These are phyloP conservation scores for Linnemannia schmuckeri DNA, from an alignment of 192 early-diverging fungal species.

Conservation along the genomic window DNA sequence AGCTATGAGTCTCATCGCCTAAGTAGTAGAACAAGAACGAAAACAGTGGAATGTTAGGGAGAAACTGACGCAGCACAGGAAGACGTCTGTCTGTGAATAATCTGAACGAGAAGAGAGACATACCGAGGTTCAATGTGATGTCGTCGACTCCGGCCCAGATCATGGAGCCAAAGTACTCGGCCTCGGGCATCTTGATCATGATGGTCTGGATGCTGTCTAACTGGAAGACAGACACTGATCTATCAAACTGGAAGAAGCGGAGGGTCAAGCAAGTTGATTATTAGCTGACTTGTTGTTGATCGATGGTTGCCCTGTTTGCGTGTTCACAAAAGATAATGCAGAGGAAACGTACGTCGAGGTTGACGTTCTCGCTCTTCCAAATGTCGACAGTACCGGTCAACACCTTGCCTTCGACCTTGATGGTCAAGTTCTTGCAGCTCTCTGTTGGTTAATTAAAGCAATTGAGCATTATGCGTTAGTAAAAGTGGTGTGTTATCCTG, in stretches of 20 bases:
- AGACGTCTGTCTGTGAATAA: background rate
- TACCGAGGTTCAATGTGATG: constrained; percentile 40
- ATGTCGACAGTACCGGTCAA: constrained; percentile 46
- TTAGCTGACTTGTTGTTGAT: background rate
- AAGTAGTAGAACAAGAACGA: background rate
- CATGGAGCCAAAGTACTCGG: constrained; percentile 52
- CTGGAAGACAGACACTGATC: constrained; percentile 31
- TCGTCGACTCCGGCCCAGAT: constrained; percentile 46
- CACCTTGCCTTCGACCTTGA: constrained; percentile 50
- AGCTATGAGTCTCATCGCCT: constrained; percentile 24
- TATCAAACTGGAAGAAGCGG: background rate
- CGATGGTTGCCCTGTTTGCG: too few relatives aligned
- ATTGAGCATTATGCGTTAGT: background rate
- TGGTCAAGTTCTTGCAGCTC: constrained; percentile 44
- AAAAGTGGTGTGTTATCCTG: background rate
- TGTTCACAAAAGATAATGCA: background rate
- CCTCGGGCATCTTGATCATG: constrained; percentile 30
- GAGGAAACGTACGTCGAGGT: constrained; percentile 28
- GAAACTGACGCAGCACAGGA: background rate
- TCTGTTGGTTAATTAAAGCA: constrained; percentile 6
- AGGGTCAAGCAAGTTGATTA: background rate
- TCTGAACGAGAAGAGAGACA: background rate
- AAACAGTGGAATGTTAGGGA: background rate
- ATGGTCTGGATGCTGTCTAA: constrained; percentile 40
- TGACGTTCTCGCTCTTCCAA: constrained; percentile 44